These are phyloP conservation scores for Blastobotrys apis DNA, from an alignment of 1,139 yeast species.

Conservation along the genomic window DNA sequence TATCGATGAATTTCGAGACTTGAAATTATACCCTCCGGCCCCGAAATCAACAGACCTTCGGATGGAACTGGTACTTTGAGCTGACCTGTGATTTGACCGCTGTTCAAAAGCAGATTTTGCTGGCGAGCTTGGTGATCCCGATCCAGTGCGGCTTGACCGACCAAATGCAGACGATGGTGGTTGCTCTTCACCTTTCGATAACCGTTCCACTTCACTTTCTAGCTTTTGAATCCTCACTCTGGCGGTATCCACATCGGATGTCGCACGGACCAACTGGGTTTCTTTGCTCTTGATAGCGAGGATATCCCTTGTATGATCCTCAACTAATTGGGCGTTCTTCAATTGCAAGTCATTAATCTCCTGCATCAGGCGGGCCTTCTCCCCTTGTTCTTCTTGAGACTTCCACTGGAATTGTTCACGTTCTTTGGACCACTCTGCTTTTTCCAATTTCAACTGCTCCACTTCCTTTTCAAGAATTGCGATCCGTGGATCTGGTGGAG, in stretches of 20 bases:
- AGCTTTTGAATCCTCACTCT: constrained; percentile 47
- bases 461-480: constrained; percentile 39
- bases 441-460: constrained; percentile 48
- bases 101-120: constrained; percentile 19
- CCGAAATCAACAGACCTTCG: constrained; percentile 23
- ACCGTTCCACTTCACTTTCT: constrained; percentile 47
- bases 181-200: constrained; percentile 9
- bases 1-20: constrained; percentile 9
- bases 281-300: constrained; percentile 61
- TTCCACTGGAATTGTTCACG: constrained; percentile 41
- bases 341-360: constrained; percentile 40
- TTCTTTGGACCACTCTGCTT: constrained; percentile 44
- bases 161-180: neutral
- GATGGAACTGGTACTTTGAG: constrained; percentile 11
- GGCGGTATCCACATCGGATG: constrained; percentile 56
- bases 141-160: constrained; percentile 12
- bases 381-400: constrained; percentile 44
- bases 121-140: constrained; percentile 23
- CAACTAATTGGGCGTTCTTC: constrained; percentile 42
- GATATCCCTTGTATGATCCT: constrained; percentile 49
- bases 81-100: constrained; percentile 9
- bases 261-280: constrained; percentile 55
- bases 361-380: constrained; percentile 42
- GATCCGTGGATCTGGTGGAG: constrained; percentile 23
- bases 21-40: neutral